These are phyloP conservation scores for Gossypium ekmanianum DNA, from an alignment of 345 rosid genomes.

Conservation along the genomic window DNA sequence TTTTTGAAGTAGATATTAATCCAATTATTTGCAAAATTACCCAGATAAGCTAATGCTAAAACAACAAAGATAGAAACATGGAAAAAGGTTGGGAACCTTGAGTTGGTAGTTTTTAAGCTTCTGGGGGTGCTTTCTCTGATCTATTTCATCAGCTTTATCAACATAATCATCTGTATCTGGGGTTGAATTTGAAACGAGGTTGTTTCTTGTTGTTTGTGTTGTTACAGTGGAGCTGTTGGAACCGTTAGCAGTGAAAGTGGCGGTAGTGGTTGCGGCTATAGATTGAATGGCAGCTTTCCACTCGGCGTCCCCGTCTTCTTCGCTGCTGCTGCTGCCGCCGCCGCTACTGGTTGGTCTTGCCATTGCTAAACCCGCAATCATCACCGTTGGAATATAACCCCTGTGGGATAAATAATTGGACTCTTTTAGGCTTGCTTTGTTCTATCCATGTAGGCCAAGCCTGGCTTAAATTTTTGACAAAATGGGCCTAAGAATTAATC, in stretches of 20 bases:
- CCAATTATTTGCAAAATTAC: not conserved
- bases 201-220: not conserved
- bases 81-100: conserved; percentile 41
- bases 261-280: conserved; percentile 51
- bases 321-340: conserved; percentile 42
- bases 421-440: not conserved
- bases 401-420: not conserved
- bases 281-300: conserved; percentile 82
- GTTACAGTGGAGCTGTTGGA: conserved; percentile 12
- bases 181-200: not conserved
- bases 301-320: conserved; percentile 63
- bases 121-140: conserved; percentile 35
- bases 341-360: conserved; percentile 20
- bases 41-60: not conserved
- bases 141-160: conserved; percentile 31
- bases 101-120: conserved; percentile 70
- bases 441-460: no score
- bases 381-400: not conserved
- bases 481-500: no score
- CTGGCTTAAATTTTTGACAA: no score
- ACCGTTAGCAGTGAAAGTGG: conserved; percentile 33
- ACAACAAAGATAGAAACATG: not conserved
- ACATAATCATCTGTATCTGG: conserved; percentile 11
- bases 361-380: conserved; percentile 16
- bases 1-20: not conserved